These are phyloP conservation scores for Calonectria crousiana DNA, from an alignment of 2,329 filamentous ascomycete genomes.

Conservation along the genomic window DNA sequence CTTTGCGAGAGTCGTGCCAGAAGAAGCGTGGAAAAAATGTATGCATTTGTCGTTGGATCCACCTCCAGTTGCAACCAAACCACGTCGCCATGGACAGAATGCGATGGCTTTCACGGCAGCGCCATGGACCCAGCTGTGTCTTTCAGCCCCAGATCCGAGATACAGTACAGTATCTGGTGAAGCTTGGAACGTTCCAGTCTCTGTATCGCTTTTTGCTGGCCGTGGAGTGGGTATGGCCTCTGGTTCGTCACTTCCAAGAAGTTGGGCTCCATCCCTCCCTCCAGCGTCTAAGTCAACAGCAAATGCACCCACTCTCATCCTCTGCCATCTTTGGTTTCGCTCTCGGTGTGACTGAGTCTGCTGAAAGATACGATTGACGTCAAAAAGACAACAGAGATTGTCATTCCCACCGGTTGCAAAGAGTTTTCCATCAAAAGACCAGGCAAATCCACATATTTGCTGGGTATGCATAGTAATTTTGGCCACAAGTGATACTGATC, in stretches of 20 bases:
- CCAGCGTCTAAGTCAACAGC: constrained; percentile 25
- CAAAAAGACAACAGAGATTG: constrained; percentile 87
- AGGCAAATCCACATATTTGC: constrained; percentile 93
- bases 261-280: constrained; percentile 22
- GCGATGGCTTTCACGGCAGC: constrained; percentile 97
- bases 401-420: constrained; percentile 95
- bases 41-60: constrained; percentile 96
- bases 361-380: constrained; percentile 69
- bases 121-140: constrained; percentile 81
- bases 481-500: constrained; percentile 81
- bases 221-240: neutral
- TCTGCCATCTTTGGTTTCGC: neutral
- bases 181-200: constrained; percentile 41
- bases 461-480: constrained; percentile 84
- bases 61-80: constrained; percentile 89
- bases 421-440: constrained; percentile 80
- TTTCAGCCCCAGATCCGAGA: constrained; percentile 69
- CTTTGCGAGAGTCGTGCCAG: constrained; percentile 86
- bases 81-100: constrained; percentile 94
- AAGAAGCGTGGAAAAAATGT: constrained; percentile 91
- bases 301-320: constrained; percentile 15
- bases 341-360: constrained; percentile 10
- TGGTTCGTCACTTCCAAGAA: neutral
- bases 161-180: constrained; percentile 56
- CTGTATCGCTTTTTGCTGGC: neutral